Percentiles rank a stretch among this genome's conserved stretches.
These are phyloP conservation scores for Cadophora malorum DNA, from an alignment of 2,329 filamentous ascomycete species.

Conservation along the genomic window DNA sequence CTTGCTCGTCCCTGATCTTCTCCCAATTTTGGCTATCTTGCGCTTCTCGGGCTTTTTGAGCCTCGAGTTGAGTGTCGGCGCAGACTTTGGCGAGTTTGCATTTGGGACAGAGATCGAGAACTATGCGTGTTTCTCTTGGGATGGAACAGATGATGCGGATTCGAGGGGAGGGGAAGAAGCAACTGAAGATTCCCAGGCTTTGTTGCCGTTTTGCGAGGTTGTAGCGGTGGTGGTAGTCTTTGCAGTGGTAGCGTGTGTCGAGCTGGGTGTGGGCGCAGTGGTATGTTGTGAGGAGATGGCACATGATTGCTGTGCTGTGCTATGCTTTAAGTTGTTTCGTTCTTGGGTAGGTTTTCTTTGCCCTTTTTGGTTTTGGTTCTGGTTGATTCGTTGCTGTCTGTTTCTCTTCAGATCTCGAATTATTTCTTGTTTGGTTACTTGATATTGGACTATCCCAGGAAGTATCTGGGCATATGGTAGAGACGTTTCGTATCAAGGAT, in stretches of 20 bases:
- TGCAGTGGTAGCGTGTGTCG: background rate
- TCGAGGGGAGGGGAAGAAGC: background rate
- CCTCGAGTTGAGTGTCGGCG: background rate
- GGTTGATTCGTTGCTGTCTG: background rate
- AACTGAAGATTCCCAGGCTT: background rate
- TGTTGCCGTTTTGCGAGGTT: background rate
- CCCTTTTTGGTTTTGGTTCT: background rate
- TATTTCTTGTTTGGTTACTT: background rate
- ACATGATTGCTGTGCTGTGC: conserved; percentile 1
- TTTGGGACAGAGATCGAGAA: background rate
- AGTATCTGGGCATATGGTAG: background rate
- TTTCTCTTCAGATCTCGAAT: background rate
- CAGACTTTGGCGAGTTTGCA: background rate
- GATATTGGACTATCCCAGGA: background rate
- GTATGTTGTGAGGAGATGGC: conserved; percentile 1
- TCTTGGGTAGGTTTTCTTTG: background rate
- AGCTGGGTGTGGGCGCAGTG: background rate
- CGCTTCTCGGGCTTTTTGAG: no score
- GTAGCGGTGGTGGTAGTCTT: background rate
- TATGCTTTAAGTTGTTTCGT: background rate
- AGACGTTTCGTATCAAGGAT: background rate
- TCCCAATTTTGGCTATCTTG: background rate
- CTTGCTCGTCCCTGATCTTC: background rate
- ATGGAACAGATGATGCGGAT: background rate
- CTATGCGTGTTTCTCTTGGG: background rate